Conservation (phyloP, 2,329 filamentous ascomycete species). For the Sporothrix inflata region DNA sequence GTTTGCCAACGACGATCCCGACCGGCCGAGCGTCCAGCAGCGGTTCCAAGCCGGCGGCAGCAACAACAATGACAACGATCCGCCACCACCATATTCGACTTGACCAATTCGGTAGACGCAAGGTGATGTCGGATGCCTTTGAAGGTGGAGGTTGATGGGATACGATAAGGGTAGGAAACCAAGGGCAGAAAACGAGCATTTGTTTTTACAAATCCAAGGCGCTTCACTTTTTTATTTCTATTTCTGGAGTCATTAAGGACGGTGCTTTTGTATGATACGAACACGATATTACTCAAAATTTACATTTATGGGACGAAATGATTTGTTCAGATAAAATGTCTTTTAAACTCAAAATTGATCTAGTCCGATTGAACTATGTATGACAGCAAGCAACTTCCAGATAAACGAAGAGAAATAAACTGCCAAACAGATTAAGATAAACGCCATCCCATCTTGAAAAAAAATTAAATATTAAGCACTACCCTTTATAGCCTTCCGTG, state of each 20-base stretch:
- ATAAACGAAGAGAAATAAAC: not conserved
- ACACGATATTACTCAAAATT: not conserved
- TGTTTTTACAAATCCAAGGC: not conserved
- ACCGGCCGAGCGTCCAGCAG: conserved; percentile 8
- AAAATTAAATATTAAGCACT: not conserved
- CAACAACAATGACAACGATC: not conserved
- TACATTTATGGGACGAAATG: not conserved
- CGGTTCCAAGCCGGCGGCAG: not conserved
- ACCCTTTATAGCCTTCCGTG: not conserved
- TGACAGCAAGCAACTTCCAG: not conserved
- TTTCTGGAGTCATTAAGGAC: not conserved
- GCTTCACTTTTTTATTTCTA: not conserved
- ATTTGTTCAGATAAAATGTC: not conserved
- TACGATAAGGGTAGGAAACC: not conserved
- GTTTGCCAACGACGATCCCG: not conserved
- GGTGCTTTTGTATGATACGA: not conserved
- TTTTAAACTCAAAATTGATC: not conserved
- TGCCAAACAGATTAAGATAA: not conserved
- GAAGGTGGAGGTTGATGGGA: not conserved
- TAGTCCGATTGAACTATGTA: not conserved
- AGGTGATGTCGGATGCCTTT: not conserved
- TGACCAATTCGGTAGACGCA: not conserved
- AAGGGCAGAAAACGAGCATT: not conserved
- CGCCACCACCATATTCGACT: conserved; percentile 24
- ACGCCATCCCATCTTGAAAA: conserved; percentile 2